phyloP scores from a whole-genome alignment of 495 filamentous ascomycete genomes.

The Neurospora discreta region DNA sequence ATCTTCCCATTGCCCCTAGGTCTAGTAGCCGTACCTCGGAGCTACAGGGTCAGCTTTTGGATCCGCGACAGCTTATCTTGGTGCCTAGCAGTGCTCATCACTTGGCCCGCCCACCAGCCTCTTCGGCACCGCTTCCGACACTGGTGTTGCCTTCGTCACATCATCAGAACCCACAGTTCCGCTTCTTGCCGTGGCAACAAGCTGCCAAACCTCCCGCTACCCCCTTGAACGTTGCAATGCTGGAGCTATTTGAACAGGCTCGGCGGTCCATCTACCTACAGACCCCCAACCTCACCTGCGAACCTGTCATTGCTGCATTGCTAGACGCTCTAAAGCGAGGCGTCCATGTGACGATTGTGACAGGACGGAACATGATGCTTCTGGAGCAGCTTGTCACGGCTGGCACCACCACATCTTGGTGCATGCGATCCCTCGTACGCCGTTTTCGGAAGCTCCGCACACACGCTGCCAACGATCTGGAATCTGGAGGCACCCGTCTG shows the following conservation, averaged over 20 bases:
- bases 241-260: constrained; percentile 42
- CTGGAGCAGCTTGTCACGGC: constrained; percentile 63
- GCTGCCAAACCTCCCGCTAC: constrained; percentile 43
- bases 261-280: constrained; percentile 47
- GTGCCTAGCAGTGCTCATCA: constrained; percentile 10
- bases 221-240: constrained; percentile 53
- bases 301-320: constrained; percentile 43
- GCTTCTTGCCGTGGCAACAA: constrained; percentile 31
- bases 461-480: constrained; percentile 7
- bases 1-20: not conserved
- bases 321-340: constrained; percentile 44
- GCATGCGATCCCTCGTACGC: constrained; percentile 41
- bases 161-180: constrained; percentile 49
- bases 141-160: constrained; percentile 59
- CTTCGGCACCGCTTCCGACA: constrained; percentile 24
- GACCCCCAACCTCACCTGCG: constrained; percentile 59
- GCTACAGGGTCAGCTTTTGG: not conserved
- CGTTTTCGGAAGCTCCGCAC: constrained; percentile 25
- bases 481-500: constrained; percentile 18
- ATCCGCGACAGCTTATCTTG: not conserved
- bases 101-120: not conserved
- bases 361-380: constrained; percentile 55
- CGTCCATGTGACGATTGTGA: constrained; percentile 51
- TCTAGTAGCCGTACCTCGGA: not conserved
- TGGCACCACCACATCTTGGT: constrained; percentile 50